Evolutionary conservation across 2,329 filamentous ascomycete genomes (phyloP), one percentile per base, ranked within the genome.

Genomic region (Claviceps sp.): DNA sequence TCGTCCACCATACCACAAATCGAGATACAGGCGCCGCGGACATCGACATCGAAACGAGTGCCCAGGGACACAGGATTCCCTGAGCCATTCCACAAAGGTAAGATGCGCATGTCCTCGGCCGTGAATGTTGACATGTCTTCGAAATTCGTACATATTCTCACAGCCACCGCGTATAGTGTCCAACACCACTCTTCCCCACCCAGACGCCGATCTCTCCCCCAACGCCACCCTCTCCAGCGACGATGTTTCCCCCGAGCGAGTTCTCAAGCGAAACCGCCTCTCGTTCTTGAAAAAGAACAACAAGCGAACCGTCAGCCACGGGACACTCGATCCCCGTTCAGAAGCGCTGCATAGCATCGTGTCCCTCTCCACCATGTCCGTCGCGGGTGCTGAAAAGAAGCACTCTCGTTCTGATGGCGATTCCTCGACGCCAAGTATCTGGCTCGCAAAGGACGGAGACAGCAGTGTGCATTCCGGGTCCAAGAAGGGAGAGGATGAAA

Each of bases 131-230:
- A 5, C 13, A 14, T 43, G 20, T 9, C 24, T 36, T n/a, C 13
- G 8, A 14, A n/a, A 22, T 22, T 9, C 9, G 18, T 41, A 18
- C 38, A 9, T 18, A 18, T 20, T 34, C 30, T 34, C 26, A 8
- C 13, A 26, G 5, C 18, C 18, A 8, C 36, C 4, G 24, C 2
- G 16, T 3, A 43, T 13, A 75, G 74, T 64, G 46, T 70, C 74
- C 55, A 84, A 81, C 58, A 84, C 81, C 14, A 81, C 79, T 2
- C 68, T 79, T 16, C 77, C 76, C 20, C 79, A 84, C 54, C 81
- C 81, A 22, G 78, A 81, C 18, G 81, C 81, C 53, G 73, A 81
- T 57, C 70, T 77, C 6, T 75, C 73, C 14, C 73, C 74, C 48
- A 72, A 78, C 55, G 80, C 79, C 45, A 73, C 68, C 59, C 78